Base-by-base conservation (phyloP, 2,329 filamentous ascomycete species). In the Orbilia blumenaviensis region DNA sequence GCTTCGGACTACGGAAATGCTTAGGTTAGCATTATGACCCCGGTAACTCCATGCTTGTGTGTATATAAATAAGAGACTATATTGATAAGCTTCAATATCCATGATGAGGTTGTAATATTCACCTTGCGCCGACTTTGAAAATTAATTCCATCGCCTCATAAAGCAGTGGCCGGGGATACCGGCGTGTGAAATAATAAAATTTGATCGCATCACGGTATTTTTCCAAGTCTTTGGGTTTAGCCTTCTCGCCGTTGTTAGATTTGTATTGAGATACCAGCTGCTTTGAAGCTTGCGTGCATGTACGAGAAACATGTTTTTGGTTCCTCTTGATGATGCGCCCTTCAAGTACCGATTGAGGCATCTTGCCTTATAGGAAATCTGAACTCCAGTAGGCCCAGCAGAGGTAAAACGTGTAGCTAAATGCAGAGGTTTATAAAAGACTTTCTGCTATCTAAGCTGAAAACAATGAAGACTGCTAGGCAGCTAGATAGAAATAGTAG, bases 71-170 rank as follows among this genome's bases (percentile, higher is more conserved):
- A 14, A 3, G 12, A 3, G n/a, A n/a, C n/a, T n/a, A n/a, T n/a
- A n/a, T n/a, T n/a, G n/a, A n/a, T n/a, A n/a, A n/a, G n/a, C n/a
- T n/a, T n/a, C n/a, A n/a, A n/a, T n/a, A n/a, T n/a, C n/a, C n/a
- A n/a, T n/a, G n/a, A n/a, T n/a, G n/a, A n/a, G n/a, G n/a, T n/a
- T n/a, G n/a, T n/a, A n/a, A 8, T 25, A 67, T 38, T 25, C 27
- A 60, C 63, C 38, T 67, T 38, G 63, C 63, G 12, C 50, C 50
- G n/a, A 60, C 25, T 8, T 42, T 27, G 41, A 67, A 67, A 21
- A 60, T 42, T 5, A 38, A 14, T 48, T 48, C 48, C 63, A 67
- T 67, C 3, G 50, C 25, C 25, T 48, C 38, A 25, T 48, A 38
- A 10, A 60, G 21, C 12, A 48, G 36, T 18, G 27, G 0, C 10